A percentile compares a stretch with the other conserved stretches of the same genome.
Conservation (phyloP, 2,329 filamentous ascomycete species). For the Knufia fluminis region DNA sequence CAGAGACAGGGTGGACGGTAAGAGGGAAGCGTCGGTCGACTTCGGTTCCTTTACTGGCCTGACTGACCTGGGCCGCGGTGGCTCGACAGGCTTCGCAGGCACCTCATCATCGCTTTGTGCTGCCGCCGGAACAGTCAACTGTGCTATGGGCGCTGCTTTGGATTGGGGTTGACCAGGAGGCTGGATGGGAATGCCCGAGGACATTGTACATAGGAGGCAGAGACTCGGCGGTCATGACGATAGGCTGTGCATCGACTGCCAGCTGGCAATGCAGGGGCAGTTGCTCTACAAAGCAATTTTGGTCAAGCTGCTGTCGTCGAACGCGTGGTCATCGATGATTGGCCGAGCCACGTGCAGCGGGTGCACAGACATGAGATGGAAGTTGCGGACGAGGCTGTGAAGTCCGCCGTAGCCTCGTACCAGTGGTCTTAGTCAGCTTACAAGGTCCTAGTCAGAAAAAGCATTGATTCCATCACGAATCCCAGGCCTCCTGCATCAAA, state of each 20-base stretch:
- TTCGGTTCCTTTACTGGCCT: not conserved
- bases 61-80: not conserved
- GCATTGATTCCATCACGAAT: no score
- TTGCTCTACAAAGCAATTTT: conserved; percentile 5
- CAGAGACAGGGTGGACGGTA: conserved; percentile 69
- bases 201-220: conserved; percentile 10
- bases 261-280: conserved; percentile 11
- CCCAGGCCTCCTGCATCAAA: no score
- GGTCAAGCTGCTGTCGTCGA: conserved; percentile 5
- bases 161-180: conserved; percentile 25
- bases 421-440: not conserved
- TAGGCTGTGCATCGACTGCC: conserved; percentile 1
- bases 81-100: conserved; percentile 16
- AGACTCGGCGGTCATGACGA: conserved; percentile 7
- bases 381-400: not conserved
- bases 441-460: not conserved
- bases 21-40: conserved; percentile 48
- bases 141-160: conserved; percentile 30
- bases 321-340: conserved; percentile 10
- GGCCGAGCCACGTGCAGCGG: not conserved
- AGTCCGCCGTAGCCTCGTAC: not conserved
- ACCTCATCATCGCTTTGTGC: conserved; percentile 24
- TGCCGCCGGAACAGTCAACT: conserved; percentile 17
- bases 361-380: not conserved
- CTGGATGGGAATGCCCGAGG: conserved; percentile 21